phyloP scores from a whole-genome alignment of 2,329 filamentous ascomycete species.

The Penicillium sp. region DNA sequence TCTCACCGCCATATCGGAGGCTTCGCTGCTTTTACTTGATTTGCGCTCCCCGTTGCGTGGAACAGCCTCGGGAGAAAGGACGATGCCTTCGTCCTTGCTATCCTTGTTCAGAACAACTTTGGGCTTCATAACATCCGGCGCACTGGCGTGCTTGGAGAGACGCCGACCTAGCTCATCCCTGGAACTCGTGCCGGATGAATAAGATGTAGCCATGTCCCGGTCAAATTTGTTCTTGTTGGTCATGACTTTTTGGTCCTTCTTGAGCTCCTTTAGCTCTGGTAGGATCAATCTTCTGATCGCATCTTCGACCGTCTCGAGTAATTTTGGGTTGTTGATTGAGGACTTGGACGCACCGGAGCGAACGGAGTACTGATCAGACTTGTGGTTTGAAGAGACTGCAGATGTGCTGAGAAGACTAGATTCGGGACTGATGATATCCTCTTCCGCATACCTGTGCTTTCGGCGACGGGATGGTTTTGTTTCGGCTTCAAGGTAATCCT shows the following conservation, averaged over 20 bases:
- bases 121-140: constrained; percentile 53
- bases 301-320: constrained; percentile 86
- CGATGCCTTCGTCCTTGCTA: constrained; percentile 50
- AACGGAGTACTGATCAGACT: constrained; percentile 52
- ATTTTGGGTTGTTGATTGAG: constrained; percentile 82
- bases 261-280: constrained; percentile 82
- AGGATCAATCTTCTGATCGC: constrained; percentile 82
- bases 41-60: constrained; percentile 46
- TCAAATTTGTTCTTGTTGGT: constrained; percentile 63
- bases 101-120: constrained; percentile 53
- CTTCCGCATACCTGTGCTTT: constrained; percentile 45
- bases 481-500: constrained; percentile 39
- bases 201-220: constrained; percentile 54
- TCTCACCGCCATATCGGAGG: constrained; percentile 40
- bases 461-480: constrained; percentile 41
- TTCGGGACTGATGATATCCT: constrained; percentile 49
- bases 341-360: constrained; percentile 55
- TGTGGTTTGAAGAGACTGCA: constrained; percentile 46
- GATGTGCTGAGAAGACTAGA: constrained; percentile 55
- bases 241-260: constrained; percentile 75
- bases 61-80: constrained; percentile 47
- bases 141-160: constrained; percentile 54
- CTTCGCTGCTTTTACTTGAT: constrained; percentile 45
- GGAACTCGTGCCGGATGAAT: constrained; percentile 48
- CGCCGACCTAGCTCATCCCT: constrained; percentile 49